A percentile compares a stretch with the other conserved stretches of the same genome.
phyloP scores from a whole-genome alignment of 306 rosid species.

The Cucurbita ficifolia region DNA sequence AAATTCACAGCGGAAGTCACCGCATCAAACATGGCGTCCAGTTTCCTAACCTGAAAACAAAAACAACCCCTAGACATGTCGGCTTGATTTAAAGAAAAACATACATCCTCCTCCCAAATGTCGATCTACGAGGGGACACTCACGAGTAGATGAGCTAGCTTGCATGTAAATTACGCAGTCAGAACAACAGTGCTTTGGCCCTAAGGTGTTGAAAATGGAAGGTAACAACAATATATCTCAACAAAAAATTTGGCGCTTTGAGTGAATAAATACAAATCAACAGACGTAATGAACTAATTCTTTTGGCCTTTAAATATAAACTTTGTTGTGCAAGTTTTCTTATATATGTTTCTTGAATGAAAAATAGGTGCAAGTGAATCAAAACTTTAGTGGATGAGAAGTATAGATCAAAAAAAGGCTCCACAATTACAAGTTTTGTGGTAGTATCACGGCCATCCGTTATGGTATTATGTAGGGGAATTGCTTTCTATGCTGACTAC shows the following conservation, averaged over 20 bases:
- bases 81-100: slow-evolving; percentile 1
- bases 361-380: background rate
- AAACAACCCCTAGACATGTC: slow-evolving; percentile 3
- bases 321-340: background rate
- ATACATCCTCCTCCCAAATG: background rate
- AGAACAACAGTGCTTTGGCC: background rate
- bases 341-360: background rate
- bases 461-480: background rate
- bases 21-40: slow-evolving; percentile 71
- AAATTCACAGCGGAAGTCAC: slow-evolving; percentile 42
- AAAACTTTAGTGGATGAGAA: background rate
- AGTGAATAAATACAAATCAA: background rate
- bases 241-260: background rate
- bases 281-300: background rate
- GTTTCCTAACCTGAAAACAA: slow-evolving; percentile 52
- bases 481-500: background rate
- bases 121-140: background rate
- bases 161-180: background rate
- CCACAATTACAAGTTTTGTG: background rate
- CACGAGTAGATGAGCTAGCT: background rate
- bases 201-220: background rate
- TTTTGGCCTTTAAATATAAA: background rate
- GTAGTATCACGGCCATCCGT: background rate
- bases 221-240: background rate
- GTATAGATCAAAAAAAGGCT: background rate